Evolutionary conservation across 106 monocot species (phyloP).

Genomic region (Vanilla planifolia): DNA sequence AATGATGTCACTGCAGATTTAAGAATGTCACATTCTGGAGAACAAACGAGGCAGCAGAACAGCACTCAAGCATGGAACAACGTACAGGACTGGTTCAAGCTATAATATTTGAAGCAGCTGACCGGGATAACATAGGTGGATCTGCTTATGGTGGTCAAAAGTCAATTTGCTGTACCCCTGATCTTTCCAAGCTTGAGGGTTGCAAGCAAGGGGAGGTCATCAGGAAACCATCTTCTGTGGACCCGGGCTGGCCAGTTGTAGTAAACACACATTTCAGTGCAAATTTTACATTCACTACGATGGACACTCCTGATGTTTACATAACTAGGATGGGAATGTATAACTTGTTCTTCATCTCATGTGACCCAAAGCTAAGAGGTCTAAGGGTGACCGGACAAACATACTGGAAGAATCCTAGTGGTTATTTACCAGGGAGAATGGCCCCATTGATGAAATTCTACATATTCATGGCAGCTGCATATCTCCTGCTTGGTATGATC

Average conservation of each 20-base stretch:
- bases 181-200: constrained; percentile 89
- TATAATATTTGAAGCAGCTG: constrained; percentile 90
- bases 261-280: constrained; percentile 66
- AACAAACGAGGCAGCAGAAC: constrained; percentile 63
- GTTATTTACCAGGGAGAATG: constrained; percentile 96
- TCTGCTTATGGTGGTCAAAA: constrained; percentile 95
- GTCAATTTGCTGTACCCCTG: constrained; percentile 96
- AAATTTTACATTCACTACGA: constrained; percentile 33
- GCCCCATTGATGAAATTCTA: constrained; percentile 91
- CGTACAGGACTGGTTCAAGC: constrained; percentile 86
- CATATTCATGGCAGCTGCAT: constrained; percentile 71
- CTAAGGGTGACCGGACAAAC: constrained; percentile 83
- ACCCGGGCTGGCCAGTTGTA: constrained; percentile 66
- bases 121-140: constrained; percentile 87
- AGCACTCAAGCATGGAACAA: constrained; percentile 64
- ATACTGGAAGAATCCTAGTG: constrained; percentile 81
- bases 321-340: constrained; percentile 94
- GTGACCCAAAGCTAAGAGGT: constrained; percentile 83
- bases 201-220: constrained; percentile 92
- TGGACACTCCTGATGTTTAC: constrained; percentile 44
- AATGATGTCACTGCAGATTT: constrained; percentile 40
- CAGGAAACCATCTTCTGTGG: constrained; percentile 59
- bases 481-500: constrained; percentile 46
- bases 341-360: constrained; percentile 90
- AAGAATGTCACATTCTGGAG: constrained; percentile 82